A percentile compares a stretch with the other conserved stretches of the same genome.
Evolutionary conservation across 352 stramenopile species (phyloP).

Genomic region (Phytopythium aichiense): DNA sequence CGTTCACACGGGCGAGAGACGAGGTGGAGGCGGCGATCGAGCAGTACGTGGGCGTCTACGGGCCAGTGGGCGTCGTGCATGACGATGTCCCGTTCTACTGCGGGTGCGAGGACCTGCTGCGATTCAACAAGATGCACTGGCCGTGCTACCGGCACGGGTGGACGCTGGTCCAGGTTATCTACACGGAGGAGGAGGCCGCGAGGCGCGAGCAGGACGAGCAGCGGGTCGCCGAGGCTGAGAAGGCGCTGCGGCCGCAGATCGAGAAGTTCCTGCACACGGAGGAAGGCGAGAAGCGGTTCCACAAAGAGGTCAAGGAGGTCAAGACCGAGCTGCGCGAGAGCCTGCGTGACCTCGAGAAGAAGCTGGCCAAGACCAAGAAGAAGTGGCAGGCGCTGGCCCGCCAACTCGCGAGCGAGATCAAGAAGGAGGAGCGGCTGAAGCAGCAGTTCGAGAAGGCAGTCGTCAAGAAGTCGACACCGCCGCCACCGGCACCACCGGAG

Average conservation of each 20-base stretch:
- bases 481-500: slow-evolving; percentile 3
- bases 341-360: slow-evolving; percentile 36
- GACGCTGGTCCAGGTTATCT: slow-evolving; percentile 59
- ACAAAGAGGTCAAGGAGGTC: slow-evolving; percentile 41
- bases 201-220: slow-evolving; percentile 45
- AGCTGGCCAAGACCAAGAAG: slow-evolving; percentile 22
- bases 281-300: slow-evolving; percentile 65
- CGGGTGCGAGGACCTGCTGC: slow-evolving; percentile 60
- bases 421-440: slow-evolving; percentile 19
- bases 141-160: slow-evolving; percentile 56
- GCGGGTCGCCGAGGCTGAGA: slow-evolving; percentile 35
- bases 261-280: slow-evolving; percentile 47
- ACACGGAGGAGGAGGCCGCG: slow-evolving; percentile 48
- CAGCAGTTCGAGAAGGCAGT: slow-evolving; percentile 16
- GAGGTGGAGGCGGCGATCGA: slow-evolving; percentile 50
- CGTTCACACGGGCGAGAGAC: slow-evolving; percentile 32
- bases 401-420: slow-evolving; percentile 14
- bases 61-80: slow-evolving; percentile 52
- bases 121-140: slow-evolving; percentile 64
- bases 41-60: slow-evolving; percentile 59
- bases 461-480: slow-evolving; percentile 8
- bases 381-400: slow-evolving; percentile 22
- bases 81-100: slow-evolving; percentile 69
- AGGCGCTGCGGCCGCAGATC: slow-evolving; percentile 52
- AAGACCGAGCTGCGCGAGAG: slow-evolving; percentile 38